Percentiles rank a stretch among this genome's conserved stretches.
Evolutionary conservation across 225 moss, liverwort and hornwort species (phyloP).

Genomic region (Takakia lepidozioides): DNA sequence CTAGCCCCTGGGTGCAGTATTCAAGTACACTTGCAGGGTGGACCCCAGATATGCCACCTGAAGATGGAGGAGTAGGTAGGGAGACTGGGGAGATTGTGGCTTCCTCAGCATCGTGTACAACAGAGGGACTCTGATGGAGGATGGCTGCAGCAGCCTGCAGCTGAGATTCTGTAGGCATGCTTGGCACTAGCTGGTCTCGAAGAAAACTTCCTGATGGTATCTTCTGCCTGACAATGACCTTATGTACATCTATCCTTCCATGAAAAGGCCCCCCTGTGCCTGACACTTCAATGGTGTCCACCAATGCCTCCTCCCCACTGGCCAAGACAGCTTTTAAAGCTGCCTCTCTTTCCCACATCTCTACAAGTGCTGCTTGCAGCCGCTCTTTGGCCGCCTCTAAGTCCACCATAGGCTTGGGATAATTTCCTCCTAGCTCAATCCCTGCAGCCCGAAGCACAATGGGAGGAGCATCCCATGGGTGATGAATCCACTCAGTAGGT

Average conservation of each 20-base stretch:
- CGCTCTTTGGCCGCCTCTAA: conserved; percentile 26
- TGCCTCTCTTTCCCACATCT: conserved; percentile 57
- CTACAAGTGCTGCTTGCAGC: conserved; percentile 32
- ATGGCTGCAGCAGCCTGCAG: conserved; percentile 76
- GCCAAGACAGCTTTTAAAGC: conserved; percentile 33
- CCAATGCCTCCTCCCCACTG: conserved; percentile 49
- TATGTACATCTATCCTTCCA: conserved; percentile 59
- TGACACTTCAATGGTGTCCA: conserved; percentile 35
- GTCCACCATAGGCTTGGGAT: conserved; percentile 44
- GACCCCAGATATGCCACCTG: conserved; percentile 12
- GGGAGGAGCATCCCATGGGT: conserved; percentile 46
- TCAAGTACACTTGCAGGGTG: conserved; percentile 9
- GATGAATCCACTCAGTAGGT: conserved; percentile 57
- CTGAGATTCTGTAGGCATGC: conserved; percentile 72
- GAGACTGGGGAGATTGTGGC: conserved; percentile 10
- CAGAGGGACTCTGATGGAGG: conserved; percentile 41
- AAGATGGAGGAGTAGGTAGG: conserved; percentile 11
- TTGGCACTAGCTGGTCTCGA: conserved; percentile 89
- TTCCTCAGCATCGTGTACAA: conserved; percentile 52
- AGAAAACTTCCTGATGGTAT: conserved; percentile 56
- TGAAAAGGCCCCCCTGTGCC: conserved; percentile 15
- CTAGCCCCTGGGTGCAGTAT: conserved; percentile 10
- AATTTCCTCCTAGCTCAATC: conserved; percentile 47
- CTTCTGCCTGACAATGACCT: conserved; percentile 61
- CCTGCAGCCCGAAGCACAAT: conserved; percentile 50